Base-by-base conservation (phyloP, 2,329 filamentous ascomycete species). In the Neonectria hederae region DNA sequence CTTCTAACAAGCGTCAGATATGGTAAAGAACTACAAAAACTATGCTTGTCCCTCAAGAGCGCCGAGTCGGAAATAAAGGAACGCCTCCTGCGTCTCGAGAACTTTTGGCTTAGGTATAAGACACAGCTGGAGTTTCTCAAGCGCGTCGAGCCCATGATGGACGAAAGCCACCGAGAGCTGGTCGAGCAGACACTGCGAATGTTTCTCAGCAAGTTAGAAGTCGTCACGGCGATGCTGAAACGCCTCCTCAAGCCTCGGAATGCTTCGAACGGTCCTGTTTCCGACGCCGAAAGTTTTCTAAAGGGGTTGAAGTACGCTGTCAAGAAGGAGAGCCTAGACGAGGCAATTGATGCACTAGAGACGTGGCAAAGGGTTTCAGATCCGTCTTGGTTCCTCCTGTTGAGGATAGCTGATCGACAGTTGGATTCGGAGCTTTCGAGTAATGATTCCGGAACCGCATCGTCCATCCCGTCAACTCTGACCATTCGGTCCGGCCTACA, bases 81-180 rank as follows among this genome's bases (percentile, higher is more conserved):
- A 28, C 38, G 52, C 10, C 28, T 40, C 32, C 7, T 54, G 35
- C 38, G 35, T 17, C 14, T 54, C 21, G 52, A 54, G 38, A 22
- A 21, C 10, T 26, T 38, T 24, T 54, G 52, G 52, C 14, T 54
- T 3, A 42, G 42, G 38, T 30, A 38, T n/a, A 22, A 19, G 35
- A 42, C 13, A n/a, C 35, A 43, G 24, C 52, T 54, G 14, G 38
- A 54, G 13, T 54, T 54, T 11, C n/a, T 54, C 22, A 54, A 54
- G 38, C 35, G 42, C 6, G 42, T 54, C 19, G 28, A 28, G n/a
- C 13, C 5, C 24, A 38, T 43, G 22, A 43, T 54, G 38, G 38
- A 43, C 22, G 52, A 54, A 17, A 21, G 42, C 24, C 52, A 45
- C 17, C 52, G 24, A 9, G 24, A 43, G 24, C 35, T 54, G 24